Base-by-base conservation (phyloP, 805 yeast genomes). In the Starmerella floricola region DNA sequence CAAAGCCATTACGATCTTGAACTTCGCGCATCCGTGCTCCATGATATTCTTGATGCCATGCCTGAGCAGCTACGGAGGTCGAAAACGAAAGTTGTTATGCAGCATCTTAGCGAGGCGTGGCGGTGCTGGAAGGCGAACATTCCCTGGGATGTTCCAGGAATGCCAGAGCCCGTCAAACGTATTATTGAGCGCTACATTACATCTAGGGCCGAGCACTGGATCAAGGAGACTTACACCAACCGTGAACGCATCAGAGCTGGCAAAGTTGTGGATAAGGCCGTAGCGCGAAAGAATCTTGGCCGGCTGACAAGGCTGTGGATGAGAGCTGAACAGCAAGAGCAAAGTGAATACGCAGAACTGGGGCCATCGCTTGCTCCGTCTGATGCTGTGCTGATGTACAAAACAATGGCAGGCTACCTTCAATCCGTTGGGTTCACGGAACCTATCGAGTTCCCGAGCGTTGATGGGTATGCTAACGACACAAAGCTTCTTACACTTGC, bases 61-160 rank as follows among this genome's bases (percentile, higher is more conserved):
- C 98, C 98, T 0, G 95, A 85, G 48, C 94, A 94, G 1, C 71
- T 91, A 47, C 79, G 83, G 54, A 91, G 84, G 55, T 81, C 74
- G 49, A 87, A 85, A 58, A 76, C 95, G 1, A 80, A 81, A 54
- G 77, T 94, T 0, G 80, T 91, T 40, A 62, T 91, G 36, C 97
- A 91, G 55, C 99, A 91, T 61, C 67, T 91, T 44, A 82, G 94
- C 57, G 98, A 91, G 60, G 98, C 98, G 0, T 91, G 99, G 99
- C 68, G 98, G 59, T 91, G 97, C 60, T 91, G 99, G 99, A 91
- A 91, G 60, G 98, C 98, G 2, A 88, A 91, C 56, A 80, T 91
- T 45, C 95, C 96, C 0, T 91, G 97, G 97, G 78, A 84, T 52
- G 97, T 91, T 13, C 94, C 95, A 1, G 97, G 97, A 0, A 67